Percentiles rank a stretch among this genome's conserved stretches.
Evolutionary conservation across 495 filamentous ascomycete species (phyloP).

Genomic region (Lentithecium fluviatile): DNA sequence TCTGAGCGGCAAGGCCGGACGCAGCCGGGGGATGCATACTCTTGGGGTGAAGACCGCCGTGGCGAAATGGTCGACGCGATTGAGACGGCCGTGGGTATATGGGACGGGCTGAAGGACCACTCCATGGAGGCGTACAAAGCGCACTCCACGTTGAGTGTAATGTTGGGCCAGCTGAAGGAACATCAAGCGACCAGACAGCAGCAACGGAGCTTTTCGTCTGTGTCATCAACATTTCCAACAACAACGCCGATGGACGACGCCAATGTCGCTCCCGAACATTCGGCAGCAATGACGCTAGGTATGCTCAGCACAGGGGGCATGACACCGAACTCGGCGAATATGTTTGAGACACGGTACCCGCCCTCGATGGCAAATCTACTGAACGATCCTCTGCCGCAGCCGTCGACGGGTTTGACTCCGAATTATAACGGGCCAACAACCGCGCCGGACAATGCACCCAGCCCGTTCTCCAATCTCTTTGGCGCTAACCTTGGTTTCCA

Average conservation of each 20-base stretch:
- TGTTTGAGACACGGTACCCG: constrained; percentile 34
- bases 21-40: constrained; percentile 47
- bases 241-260: constrained; percentile 43
- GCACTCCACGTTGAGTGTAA: constrained; percentile 69
- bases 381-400: constrained; percentile 39
- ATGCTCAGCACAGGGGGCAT: constrained; percentile 72
- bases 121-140: constrained; percentile 92
- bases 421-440: constrained; percentile 25
- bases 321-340: constrained; percentile 57
- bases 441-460: constrained; percentile 38
- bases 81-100: constrained; percentile 71
- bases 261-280: constrained; percentile 54
- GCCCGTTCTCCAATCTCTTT: constrained; percentile 50
- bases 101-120: constrained; percentile 69
- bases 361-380: constrained; percentile 53
- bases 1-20: constrained; percentile 40
- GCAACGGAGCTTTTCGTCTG: constrained; percentile 26
- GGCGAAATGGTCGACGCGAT: constrained; percentile 73
- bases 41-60: constrained; percentile 69
- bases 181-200: constrained; percentile 34
- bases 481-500: constrained; percentile 53
- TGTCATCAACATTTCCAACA: constrained; percentile 31
- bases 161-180: constrained; percentile 70
- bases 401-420: constrained; percentile 27
- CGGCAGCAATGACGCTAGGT: constrained; percentile 78